These are phyloP conservation scores for Exophiala bonariae DNA, from an alignment of 2,329 filamentous ascomycete genomes.

Conservation along the genomic window DNA sequence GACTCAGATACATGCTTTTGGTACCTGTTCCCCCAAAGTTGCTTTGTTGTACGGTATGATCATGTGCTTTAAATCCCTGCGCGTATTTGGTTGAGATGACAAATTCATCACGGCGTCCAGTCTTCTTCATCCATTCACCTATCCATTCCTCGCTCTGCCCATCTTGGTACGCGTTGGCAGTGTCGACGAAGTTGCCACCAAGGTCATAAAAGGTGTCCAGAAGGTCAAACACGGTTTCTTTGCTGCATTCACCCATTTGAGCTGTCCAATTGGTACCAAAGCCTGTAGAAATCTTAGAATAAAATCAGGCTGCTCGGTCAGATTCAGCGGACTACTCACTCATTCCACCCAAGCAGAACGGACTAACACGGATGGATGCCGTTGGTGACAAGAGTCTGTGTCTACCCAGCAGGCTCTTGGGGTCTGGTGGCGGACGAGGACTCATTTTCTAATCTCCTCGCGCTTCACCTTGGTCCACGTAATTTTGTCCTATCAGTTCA, in stretches of 20 bases:
- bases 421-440: constrained; percentile 32
- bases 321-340: too few species aligned
- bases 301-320: too few species aligned
- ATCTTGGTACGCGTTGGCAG: constrained; percentile 42
- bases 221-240: constrained; percentile 46
- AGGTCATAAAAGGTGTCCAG: constrained; percentile 48
- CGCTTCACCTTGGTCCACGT: too few species aligned
- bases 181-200: constrained; percentile 52
- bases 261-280: constrained; percentile 52
- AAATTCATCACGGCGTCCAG: constrained; percentile 48
- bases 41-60: constrained; percentile 26
- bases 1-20: constrained; percentile 33
- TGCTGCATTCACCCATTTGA: constrained; percentile 37
- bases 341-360: constrained; percentile 56
- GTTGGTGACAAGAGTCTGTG: constrained; percentile 54
- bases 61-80: constrained; percentile 32
- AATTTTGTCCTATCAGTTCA: too few species aligned
- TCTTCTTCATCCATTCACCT: constrained; percentile 52
- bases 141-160: constrained; percentile 51
- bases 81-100: constrained; percentile 59
- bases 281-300: constrained; percentile 41
- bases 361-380: constrained; percentile 54
- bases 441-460: too few species aligned
- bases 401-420: constrained; percentile 47
- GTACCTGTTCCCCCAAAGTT: constrained; percentile 45